Conservation (phyloP, 345 rosid genomes). For the Euphorbia lathyris region DNA sequence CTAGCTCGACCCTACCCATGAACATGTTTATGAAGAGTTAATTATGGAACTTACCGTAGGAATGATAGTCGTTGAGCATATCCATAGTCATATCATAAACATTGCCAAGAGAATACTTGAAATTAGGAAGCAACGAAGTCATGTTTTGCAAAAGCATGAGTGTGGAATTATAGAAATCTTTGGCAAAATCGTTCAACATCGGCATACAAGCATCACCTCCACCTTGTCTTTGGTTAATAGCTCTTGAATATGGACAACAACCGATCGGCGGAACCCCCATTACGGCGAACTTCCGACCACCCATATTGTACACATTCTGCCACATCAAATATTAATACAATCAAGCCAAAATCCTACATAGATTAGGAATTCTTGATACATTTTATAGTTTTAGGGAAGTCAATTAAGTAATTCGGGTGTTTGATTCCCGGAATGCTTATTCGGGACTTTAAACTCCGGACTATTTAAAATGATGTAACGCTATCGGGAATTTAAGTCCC, state of each 20-base stretch:
- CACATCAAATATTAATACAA: not conserved
- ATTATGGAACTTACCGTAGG: constrained; percentile 14
- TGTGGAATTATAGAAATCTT: not conserved
- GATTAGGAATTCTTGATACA: too few species aligned
- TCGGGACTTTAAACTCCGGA: too few species aligned
- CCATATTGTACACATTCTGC: constrained; percentile 9
- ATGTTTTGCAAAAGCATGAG: not conserved
- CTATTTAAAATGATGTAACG: too few species aligned
- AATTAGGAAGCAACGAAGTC: constrained; percentile 12
- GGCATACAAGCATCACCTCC: not conserved
- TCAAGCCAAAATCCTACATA: too few species aligned
- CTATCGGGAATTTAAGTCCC: too few species aligned
- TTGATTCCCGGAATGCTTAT: too few species aligned
- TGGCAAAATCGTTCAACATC: constrained; percentile 10
- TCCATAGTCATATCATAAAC: constrained; percentile 17
- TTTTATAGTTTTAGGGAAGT: too few species aligned
- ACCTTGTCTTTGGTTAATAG: not conserved
- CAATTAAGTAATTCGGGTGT: too few species aligned
- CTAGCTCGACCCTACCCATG: too few species aligned
- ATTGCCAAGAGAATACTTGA: constrained; percentile 22
- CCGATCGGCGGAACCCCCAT: constrained; percentile 15
- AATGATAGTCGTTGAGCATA: constrained; percentile 3
- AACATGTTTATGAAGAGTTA: too few species aligned
- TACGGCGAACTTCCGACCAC: constrained; percentile 8
- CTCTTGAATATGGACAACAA: constrained; percentile 13